These are phyloP conservation scores for Aspergillus indologenus DNA, from an alignment of 495 filamentous ascomycete genomes.

Conservation along the genomic window DNA sequence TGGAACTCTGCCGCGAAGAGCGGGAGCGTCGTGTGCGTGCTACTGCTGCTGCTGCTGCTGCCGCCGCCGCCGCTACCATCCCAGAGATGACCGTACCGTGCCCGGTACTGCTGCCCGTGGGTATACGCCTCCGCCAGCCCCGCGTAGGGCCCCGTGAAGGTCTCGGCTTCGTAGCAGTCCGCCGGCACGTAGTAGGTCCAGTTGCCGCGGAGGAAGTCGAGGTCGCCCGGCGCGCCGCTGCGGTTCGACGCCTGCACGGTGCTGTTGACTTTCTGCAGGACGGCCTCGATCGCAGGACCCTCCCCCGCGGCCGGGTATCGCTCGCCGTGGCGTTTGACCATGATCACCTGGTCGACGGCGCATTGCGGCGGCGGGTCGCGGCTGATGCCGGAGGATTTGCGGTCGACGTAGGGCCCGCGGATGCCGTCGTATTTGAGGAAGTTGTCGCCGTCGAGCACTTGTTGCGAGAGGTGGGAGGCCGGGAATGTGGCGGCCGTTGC, in stretches of 20 bases:
- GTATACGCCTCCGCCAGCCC: slow-evolving; percentile 45
- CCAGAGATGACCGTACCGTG: slow-evolving; percentile 44
- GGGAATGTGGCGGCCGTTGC: not conserved
- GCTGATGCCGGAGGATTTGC: slow-evolving; percentile 18
- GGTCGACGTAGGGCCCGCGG: slow-evolving; percentile 22
- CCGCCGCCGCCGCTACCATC: slow-evolving; percentile 8
- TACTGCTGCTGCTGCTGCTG: no score
- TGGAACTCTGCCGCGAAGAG: slow-evolving; percentile 48
- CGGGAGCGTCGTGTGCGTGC: slow-evolving; percentile 14
- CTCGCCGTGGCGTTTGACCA: slow-evolving; percentile 47
- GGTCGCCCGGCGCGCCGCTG: slow-evolving; percentile 33
- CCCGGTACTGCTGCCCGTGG: slow-evolving; percentile 39
- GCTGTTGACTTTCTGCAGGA: slow-evolving; percentile 20
- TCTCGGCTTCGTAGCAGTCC: slow-evolving; percentile 27
- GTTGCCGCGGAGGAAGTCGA: slow-evolving; percentile 40
- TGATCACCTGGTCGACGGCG: slow-evolving; percentile 27
- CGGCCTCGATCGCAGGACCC: slow-evolving; percentile 13
- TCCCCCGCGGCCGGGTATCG: slow-evolving; percentile 41
- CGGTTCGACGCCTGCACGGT: slow-evolving; percentile 4
- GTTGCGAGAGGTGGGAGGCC: slow-evolving; percentile 16
- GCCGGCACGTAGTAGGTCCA: slow-evolving; percentile 51
- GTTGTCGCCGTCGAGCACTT: slow-evolving; percentile 18
- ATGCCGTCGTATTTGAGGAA: slow-evolving; percentile 20
- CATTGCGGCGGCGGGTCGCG: slow-evolving; percentile 25
- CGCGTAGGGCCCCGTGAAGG: slow-evolving; percentile 48